A percentile compares a stretch with the other conserved stretches of the same genome.
phyloP scores from a whole-genome alignment of 2,329 filamentous ascomycete species.

The Cadophora luteo-olivacea region DNA sequence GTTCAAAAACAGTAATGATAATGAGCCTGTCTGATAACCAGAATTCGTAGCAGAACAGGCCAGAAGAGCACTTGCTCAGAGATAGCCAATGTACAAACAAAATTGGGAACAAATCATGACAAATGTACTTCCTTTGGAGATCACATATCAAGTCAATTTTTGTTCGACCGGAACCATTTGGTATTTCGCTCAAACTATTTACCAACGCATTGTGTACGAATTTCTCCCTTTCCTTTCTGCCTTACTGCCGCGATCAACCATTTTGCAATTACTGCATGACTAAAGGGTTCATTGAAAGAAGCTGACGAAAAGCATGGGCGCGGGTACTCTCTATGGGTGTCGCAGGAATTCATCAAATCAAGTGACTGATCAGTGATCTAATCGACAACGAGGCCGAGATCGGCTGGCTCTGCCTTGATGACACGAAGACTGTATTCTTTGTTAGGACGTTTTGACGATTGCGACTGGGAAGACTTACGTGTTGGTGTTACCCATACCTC shows the following conservation, averaged over 20 bases:
- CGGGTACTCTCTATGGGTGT: slow-evolving; percentile 6
- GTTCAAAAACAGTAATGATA: neutral
- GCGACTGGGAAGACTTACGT: slow-evolving; percentile 51
- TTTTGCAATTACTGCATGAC: slow-evolving; percentile 9
- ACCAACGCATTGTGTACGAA: slow-evolving; percentile 11
- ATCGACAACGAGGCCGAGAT: slow-evolving; percentile 35
- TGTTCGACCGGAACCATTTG: slow-evolving; percentile 1
- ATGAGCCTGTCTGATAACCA: neutral
- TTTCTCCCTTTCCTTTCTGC: neutral
- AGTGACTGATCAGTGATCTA: neutral
- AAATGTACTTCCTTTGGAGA: neutral
- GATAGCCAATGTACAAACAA: neutral
- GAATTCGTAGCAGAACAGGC: neutral
- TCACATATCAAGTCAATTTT: neutral
- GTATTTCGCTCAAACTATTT: slow-evolving; percentile 9
- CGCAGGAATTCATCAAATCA: neutral
- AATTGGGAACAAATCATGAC: no score
- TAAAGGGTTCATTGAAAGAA: neutral
- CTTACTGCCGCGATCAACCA: neutral
- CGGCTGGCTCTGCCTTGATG: slow-evolving; percentile 43
- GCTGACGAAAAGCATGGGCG: neutral
- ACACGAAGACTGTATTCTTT: slow-evolving; percentile 40
- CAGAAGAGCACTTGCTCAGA: neutral
- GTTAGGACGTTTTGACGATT: slow-evolving; percentile 19
- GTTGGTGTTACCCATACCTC: slow-evolving; percentile 91